Conservation (phyloP, 768 basidiomycete species). For the Tylopilus sp. region DNA sequence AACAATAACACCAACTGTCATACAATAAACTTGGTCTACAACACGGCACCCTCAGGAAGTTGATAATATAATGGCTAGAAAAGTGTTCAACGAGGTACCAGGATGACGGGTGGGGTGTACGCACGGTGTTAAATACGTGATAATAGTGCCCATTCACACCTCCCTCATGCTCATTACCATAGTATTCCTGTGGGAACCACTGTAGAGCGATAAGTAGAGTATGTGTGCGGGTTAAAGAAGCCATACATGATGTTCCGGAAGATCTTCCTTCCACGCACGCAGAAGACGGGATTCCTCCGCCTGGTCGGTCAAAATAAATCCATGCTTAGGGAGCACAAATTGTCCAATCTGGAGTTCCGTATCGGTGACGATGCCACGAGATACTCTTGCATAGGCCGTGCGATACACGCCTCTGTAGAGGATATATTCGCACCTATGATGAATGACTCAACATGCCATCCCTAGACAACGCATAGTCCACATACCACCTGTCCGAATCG, state of each 20-base stretch:
- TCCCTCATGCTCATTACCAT: slow-evolving; percentile 47
- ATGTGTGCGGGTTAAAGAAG: not conserved
- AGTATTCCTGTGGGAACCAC: slow-evolving; percentile 80
- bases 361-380: slow-evolving; percentile 82
- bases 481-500: slow-evolving; percentile 69
- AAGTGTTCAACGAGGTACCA: not conserved
- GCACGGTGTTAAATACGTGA: slow-evolving; percentile 71
- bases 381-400: slow-evolving; percentile 79
- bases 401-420: slow-evolving; percentile 77
- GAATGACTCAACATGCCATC: not conserved
- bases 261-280: slow-evolving; percentile 60
- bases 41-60: slow-evolving; percentile 42
- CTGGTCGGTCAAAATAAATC: slow-evolving; percentile 51
- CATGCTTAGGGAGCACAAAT: slow-evolving; percentile 70
- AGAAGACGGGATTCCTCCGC: slow-evolving; percentile 61
- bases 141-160: slow-evolving; percentile 72
- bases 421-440: slow-evolving; percentile 83
- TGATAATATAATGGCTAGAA: slow-evolving; percentile 52
- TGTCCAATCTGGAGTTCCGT: slow-evolving; percentile 89
- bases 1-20: slow-evolving; percentile 10
- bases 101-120: slow-evolving; percentile 18
- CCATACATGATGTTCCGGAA: slow-evolving; percentile 63
- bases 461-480: not conserved
- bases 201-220: slow-evolving; percentile 23
- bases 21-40: slow-evolving; percentile 24